Base-by-base conservation (phyloP, 116 monocot species). In the Posidonia oceanica region DNA sequence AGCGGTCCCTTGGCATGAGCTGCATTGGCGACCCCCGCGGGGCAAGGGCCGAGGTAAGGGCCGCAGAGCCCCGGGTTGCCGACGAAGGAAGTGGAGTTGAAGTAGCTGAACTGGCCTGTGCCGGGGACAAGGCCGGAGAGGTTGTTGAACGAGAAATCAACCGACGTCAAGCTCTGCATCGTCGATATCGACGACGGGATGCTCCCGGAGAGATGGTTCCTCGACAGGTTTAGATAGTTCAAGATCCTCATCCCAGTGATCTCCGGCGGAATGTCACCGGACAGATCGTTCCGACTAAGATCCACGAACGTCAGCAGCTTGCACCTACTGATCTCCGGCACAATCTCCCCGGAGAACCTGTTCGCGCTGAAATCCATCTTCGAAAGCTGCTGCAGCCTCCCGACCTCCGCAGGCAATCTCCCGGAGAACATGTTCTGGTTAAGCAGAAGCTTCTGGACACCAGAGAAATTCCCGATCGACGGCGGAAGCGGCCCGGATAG, bases 51-150 rank as follows among this genome's bases (percentile, higher is more conserved):
- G 0, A 78, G 52, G 16, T 67, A 72, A 4, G 72, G 68, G 2
- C 73, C 73, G n/a, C 70, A 94, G 52, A 94, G 90, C 13, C 54
- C 65, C 0, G 90, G 78, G 67, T 94, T 94, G 29, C 94, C 94
- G n/a, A 75, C 62, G 73, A 94, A 94, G 20, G 90, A 90, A 0
- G 85, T 87, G 62, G 90, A 70, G 22, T 94, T 94, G 85, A 94
- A 94, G 82, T 94, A 94, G 82, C 85, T 79, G 63, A 94, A 90
- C 87, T 94, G 94, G 42, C 94, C 94, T 0, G 90, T 87, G 29
- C 56, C 68, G 0, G 90, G 94, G 52, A 94, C 87, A 22, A 83
- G 20, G 29, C 94, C 94, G 10, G 94, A 83, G 37, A 94, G 86
- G 10, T 90, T 83, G 75, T 94, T 94, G 82, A 82, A 86, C 6